A percentile compares a stretch with the other conserved stretches of the same genome.
These are phyloP conservation scores for Cladophialophora bantiana DNA, from an alignment of 2,329 filamentous ascomycete genomes.

Conservation along the genomic window DNA sequence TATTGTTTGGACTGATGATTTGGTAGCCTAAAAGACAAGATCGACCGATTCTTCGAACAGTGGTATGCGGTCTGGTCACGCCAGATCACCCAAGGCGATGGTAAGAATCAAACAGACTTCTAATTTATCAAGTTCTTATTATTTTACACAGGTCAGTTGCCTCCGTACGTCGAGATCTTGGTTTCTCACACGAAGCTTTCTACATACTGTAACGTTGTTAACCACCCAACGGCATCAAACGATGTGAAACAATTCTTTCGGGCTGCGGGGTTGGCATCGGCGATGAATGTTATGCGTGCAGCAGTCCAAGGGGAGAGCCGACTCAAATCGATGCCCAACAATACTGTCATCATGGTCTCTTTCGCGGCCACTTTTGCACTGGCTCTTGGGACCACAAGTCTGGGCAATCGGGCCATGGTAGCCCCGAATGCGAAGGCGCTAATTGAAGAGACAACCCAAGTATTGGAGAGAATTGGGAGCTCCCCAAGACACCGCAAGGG, in stretches of 20 bases:
- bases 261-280: conserved; percentile 72
- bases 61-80: conserved; percentile 71
- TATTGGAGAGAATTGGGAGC: conserved; percentile 72
- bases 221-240: conserved; percentile 73
- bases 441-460: conserved; percentile 72
- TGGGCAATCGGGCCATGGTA: conserved; percentile 62
- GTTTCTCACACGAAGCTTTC: conserved; percentile 75
- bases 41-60: conserved; percentile 70
- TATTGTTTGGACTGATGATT: conserved; percentile 3
- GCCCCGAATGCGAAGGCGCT: conserved; percentile 69
- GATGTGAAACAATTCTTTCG: conserved; percentile 77
- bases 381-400: conserved; percentile 65
- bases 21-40: conserved; percentile 56
- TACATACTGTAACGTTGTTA: conserved; percentile 77
- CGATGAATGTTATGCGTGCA: conserved; percentile 75
- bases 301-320: conserved; percentile 74
- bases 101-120: conserved; percentile 45
- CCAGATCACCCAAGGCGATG: conserved; percentile 62
- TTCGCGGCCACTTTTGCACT: conserved; percentile 74
- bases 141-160: conserved; percentile 51
- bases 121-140: neutral
- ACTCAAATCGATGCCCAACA: conserved; percentile 78
- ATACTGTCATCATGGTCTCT: conserved; percentile 79
- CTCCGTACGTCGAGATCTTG: conserved; percentile 77
- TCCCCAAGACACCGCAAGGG: conserved; percentile 72